phyloP scores from a whole-genome alignment of 345 rosid species.

The Arabidopsis suecica region DNA sequence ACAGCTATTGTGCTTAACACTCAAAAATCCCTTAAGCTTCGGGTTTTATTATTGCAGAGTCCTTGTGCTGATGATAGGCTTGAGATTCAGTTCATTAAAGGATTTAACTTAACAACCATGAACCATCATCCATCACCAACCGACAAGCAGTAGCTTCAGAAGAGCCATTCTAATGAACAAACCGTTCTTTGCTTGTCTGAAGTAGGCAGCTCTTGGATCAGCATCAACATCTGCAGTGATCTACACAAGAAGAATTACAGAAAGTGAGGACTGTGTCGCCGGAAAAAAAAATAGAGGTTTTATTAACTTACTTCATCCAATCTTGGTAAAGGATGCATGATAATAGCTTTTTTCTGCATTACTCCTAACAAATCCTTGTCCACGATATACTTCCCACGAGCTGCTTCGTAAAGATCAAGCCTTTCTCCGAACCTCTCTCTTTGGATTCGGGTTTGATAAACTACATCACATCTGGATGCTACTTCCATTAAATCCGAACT shows the following conservation, averaged over 20 bases:
- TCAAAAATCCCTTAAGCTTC: neutral
- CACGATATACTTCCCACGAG: conserved; percentile 91
- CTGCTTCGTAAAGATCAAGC: conserved; percentile 84
- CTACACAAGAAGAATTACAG: conserved; percentile 40
- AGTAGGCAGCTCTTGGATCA: conserved; percentile 96
- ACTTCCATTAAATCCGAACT: conserved; percentile 79
- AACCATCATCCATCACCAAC: conserved; percentile 41
- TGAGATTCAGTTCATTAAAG: conserved; percentile 17
- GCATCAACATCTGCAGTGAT: conserved; percentile 77
- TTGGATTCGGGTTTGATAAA: conserved; percentile 94
- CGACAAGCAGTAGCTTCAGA: conserved; percentile 50
- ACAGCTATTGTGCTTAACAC: neutral
- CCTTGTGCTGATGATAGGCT: conserved; percentile 26
- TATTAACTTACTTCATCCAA: conserved; percentile 73
- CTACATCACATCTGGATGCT: conserved; percentile 84
- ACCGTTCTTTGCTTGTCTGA: conserved; percentile 98
- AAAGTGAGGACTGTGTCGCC: neutral
- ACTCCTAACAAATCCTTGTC: conserved; percentile 60
- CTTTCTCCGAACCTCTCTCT: conserved; percentile 91
- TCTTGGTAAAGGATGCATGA: conserved; percentile 97
- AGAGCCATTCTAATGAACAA: conserved; percentile 97
- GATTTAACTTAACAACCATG: conserved; percentile 1
- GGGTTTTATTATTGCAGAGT: conserved; percentile 16
- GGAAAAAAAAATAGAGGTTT: neutral
- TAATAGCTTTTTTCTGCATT: conserved; percentile 86